Conservation (phyloP, 2,329 filamentous ascomycete genomes). For the Tolypocladium amazonense region DNA sequence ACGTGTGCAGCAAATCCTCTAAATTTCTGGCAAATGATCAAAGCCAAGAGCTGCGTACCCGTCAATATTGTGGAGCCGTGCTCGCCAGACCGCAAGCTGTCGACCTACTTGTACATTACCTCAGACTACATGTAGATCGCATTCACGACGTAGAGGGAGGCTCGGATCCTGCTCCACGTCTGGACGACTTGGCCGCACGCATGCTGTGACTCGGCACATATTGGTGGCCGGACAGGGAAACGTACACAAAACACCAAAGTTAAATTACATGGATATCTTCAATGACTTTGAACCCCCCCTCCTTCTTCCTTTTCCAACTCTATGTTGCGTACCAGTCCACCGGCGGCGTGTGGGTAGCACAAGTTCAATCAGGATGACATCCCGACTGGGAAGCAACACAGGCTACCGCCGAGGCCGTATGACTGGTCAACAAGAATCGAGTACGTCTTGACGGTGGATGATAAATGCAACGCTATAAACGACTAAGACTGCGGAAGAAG, state of each 20-base stretch:
- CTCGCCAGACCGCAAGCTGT: not conserved
- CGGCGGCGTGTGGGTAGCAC: not conserved
- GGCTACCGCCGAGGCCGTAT: no score
- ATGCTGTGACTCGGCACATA: constrained; percentile 2
- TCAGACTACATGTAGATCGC: not conserved
- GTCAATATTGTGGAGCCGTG: not conserved
- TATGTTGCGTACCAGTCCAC: not conserved
- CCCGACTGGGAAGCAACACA: no score
- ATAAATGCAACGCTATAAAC: not conserved
- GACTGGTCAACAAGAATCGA: not conserved
- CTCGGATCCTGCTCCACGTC: not conserved
- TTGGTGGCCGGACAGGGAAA: constrained; percentile 1
- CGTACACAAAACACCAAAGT: not conserved
- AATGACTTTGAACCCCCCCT: no score
- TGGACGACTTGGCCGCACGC: constrained; percentile 1
- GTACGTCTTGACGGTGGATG: not conserved
- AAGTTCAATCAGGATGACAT: not conserved
- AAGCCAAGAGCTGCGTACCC: not conserved
- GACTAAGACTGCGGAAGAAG: not conserved
- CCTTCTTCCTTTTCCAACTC: no score
- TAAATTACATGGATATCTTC: no score
- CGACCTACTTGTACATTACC: not conserved
- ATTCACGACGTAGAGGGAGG: not conserved
- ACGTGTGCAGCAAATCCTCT: no score
- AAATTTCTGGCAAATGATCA: no score